Base-by-base conservation (phyloP, 306 rosid species). In the Hippophae gyantsensis region DNA sequence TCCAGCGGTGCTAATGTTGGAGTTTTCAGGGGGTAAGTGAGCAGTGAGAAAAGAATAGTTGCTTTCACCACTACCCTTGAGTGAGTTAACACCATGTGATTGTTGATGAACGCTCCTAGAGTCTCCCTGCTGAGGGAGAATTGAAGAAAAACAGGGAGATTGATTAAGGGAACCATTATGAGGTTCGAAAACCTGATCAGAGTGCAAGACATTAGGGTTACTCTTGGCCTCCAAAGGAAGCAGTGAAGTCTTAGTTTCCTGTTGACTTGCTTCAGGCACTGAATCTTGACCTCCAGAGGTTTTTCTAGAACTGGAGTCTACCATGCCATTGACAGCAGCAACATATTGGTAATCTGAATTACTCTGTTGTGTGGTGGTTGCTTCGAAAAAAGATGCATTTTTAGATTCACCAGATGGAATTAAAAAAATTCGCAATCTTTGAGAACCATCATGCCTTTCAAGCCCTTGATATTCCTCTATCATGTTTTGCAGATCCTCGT, bases 401-500 rank as follows among this genome's bases (percentile, higher is more conserved):
- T 83, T 90, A 63, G 87, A 76, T 71, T 86, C 95, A 73, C 72
- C 72, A 61, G 77, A 60, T 42, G 86, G 88, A 72, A 83, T 71
- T 60, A 86, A 78, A 71, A 86, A 74, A 3, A 86, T 59, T 54
- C 90, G 68, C 26, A 80, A 84, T 59, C 86, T 83, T 52, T 83
- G 87, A 68, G 86, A 83, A 52, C 82, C 82, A 62, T 81, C 85
- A 13, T 65, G 83, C 60, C 76, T 78, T 74, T 83, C 84, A 74
- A 81, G 73, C 64, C 80, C 95, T 60, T 81, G 65, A 69, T 74
- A 83, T 72, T 86, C 95, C 81, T 86, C 95, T 68, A 81, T 72
- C 95, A 86, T 83, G 68, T 86, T 76, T 77, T 86, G 95, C 68
- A 83, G 90, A 79, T 86, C 95, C 76, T 86, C 95, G 13, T 76